Percentiles rank a stretch among this genome's conserved stretches.
phyloP scores from a whole-genome alignment of 225 moss, liverwort and hornwort species.

The Rhytidiadelphus loreus region DNA sequence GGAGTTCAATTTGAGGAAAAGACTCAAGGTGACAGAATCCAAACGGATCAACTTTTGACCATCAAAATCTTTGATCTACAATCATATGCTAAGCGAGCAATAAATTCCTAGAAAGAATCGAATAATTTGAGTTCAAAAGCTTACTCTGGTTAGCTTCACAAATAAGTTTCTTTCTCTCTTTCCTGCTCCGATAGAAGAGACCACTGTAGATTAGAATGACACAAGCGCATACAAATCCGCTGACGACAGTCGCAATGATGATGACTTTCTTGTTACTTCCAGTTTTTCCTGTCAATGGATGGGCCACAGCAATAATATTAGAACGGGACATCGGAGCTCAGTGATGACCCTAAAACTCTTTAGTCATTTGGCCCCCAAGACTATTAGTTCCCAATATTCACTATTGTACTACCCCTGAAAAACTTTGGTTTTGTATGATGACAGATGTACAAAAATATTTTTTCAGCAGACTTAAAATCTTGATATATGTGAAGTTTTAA shows the following conservation, averaged over 20 bases:
- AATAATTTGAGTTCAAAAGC: not conserved
- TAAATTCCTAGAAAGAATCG: not conserved
- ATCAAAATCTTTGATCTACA: not conserved
- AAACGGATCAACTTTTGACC: not conserved
- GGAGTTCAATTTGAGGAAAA: not conserved
- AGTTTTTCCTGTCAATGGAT: not conserved
- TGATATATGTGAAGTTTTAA: too few relatives aligned
- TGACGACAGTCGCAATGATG: constrained; percentile 12
- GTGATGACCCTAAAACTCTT: not conserved
- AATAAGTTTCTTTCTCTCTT: constrained; percentile 7
- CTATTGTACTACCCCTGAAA: not conserved
- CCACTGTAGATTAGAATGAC: constrained; percentile 1
- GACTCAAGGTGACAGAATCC: not conserved
- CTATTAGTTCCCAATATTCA: not conserved
- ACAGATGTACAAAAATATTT: not conserved
- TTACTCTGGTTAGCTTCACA: constrained; percentile 32
- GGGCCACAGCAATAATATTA: not conserved
- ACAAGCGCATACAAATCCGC: constrained; percentile 16
- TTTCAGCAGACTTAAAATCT: not conserved
- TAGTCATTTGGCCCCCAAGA: not conserved
- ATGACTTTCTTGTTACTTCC: constrained; percentile 15
- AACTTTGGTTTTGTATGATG: not conserved
- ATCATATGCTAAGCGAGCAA: not conserved
- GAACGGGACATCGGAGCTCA: not conserved
- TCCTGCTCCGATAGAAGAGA: constrained; percentile 15